phyloP scores from a whole-genome alignment of 139 green algal species.

The Pleodorina starrii region DNA sequence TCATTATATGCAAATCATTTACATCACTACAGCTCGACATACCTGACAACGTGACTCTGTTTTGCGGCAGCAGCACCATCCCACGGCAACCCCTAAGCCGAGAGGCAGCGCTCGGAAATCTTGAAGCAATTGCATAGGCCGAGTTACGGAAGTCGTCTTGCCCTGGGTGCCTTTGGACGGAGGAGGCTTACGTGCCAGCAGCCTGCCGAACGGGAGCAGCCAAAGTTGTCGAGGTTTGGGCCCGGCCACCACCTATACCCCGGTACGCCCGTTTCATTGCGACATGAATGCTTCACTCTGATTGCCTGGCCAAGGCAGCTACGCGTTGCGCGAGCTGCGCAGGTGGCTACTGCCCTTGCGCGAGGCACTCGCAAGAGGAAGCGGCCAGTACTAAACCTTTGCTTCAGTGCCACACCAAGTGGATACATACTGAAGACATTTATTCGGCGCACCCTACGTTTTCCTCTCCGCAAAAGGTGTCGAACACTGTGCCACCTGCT shows the following conservation, averaged over 20 bases:
- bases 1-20: too few species aligned
- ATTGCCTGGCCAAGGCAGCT: neutral
- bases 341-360: conserved; percentile 16
- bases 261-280: neutral
- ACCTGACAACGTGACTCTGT: too few species aligned
- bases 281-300: neutral
- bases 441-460: too few species aligned
- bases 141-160: neutral
- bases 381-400: neutral
- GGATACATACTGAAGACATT: too few species aligned
- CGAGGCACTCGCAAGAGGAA: neutral
- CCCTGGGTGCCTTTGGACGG: neutral
- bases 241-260: neutral
- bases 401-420: neutral
- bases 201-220: neutral
- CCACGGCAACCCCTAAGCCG: too few species aligned
- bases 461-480: too few species aligned
- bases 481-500: neutral
- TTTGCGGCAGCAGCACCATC: too few species aligned
- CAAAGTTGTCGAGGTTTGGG: neutral
- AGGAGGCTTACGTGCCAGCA: neutral
- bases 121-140: too few species aligned
- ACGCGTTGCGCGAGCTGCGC: neutral
- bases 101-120: too few species aligned
- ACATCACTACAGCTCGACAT: too few species aligned